phyloP scores from a whole-genome alignment of 164 flowering plant species.

The Santalum album region DNA sequence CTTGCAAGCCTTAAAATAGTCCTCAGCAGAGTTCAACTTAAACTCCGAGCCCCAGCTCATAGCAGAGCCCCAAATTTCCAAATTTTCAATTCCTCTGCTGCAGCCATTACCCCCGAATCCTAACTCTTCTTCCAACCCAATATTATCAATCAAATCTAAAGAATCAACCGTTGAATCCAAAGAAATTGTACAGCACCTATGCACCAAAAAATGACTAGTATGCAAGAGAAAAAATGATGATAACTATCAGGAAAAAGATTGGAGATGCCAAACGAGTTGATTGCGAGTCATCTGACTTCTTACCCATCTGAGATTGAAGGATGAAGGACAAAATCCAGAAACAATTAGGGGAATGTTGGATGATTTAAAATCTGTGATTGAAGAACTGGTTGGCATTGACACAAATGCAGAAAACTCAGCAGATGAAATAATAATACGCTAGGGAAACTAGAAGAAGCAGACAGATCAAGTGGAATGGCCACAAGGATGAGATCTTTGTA shows the following conservation, averaged over 20 bases:
- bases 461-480: no score
- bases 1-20: conserved; percentile 84
- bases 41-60: conserved; percentile 94
- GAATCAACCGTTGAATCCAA: conserved; percentile 9
- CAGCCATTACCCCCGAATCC: conserved; percentile 28
- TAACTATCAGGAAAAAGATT: conserved; percentile 31
- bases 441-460: no score
- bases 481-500: no score
- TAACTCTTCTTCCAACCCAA: neutral
- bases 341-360: no score
- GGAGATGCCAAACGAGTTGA: conserved; percentile 26
- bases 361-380: no score
- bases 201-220: conserved; percentile 36
- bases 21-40: conserved; percentile 54
- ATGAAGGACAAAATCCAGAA: no score
- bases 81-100: conserved; percentile 61
- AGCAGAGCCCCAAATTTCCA: conserved; percentile 95
- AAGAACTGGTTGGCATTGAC: no score
- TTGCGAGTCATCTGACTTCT: conserved; percentile 37
- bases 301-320: conserved; percentile 46
- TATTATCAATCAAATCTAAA: conserved; percentile 6
- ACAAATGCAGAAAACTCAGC: no score
- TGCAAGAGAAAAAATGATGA: conserved; percentile 39
- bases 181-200: conserved; percentile 14
- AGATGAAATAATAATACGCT: no score